Conservation (phyloP, 2,329 filamentous ascomycete species). For the Myriosclerotinia scirpicola region DNA sequence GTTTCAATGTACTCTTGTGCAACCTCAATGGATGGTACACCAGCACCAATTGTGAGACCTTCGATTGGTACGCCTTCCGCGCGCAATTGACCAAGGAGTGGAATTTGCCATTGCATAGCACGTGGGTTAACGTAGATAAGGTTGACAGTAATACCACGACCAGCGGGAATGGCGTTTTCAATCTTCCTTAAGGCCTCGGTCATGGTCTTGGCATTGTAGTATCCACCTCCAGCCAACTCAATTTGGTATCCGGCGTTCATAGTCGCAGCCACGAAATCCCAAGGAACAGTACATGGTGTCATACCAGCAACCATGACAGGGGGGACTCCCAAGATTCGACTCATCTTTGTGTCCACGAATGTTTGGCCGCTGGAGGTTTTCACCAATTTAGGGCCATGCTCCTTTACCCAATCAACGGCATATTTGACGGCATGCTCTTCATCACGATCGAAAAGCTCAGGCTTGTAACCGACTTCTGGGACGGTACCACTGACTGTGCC, state of each 20-base stretch:
- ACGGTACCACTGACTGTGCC: slow-evolving; percentile 91
- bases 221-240: slow-evolving; percentile 85
- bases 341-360: slow-evolving; percentile 97
- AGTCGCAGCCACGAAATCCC: slow-evolving; percentile 88
- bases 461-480: slow-evolving; percentile 92
- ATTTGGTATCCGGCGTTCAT: slow-evolving; percentile 97
- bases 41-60: slow-evolving; percentile 87
- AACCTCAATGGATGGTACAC: slow-evolving; percentile 90
- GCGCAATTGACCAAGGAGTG: slow-evolving; percentile 74
- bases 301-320: slow-evolving; percentile 91
- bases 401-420: slow-evolving; percentile 96
- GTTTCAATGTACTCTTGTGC: slow-evolving; percentile 94
- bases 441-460: slow-evolving; percentile 94
- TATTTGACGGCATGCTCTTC: slow-evolving; percentile 93
- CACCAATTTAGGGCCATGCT: slow-evolving; percentile 88
- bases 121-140: slow-evolving; percentile 88
- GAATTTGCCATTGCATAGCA: slow-evolving; percentile 92
- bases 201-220: slow-evolving; percentile 81
- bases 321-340: slow-evolving; percentile 77
- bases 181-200: slow-evolving; percentile 81
- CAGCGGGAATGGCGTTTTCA: slow-evolving; percentile 77
- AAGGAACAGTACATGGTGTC: slow-evolving; percentile 86
- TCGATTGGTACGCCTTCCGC: slow-evolving; percentile 88
- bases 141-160: slow-evolving; percentile 85
- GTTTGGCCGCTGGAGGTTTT: slow-evolving; percentile 87